Percentiles rank a stretch among this genome's conserved stretches.
phyloP scores from a whole-genome alignment of 768 basidiomycete genomes.

The Coprinellus aureogranulatus region DNA sequence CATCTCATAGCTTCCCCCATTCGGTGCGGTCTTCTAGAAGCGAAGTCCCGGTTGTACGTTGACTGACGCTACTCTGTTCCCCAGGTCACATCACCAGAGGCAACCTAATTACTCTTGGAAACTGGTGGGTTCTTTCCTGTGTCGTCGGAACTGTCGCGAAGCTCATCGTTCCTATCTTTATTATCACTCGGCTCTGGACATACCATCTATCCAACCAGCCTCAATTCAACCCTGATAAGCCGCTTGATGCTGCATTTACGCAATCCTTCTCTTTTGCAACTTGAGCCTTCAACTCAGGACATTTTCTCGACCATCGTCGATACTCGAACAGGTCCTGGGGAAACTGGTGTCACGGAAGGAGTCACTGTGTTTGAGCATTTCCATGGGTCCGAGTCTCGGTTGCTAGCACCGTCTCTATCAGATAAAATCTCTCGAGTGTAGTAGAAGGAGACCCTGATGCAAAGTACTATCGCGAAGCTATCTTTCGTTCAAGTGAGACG shows the following conservation, averaged over 20 bases:
- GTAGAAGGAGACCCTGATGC: no score
- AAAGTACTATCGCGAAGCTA: no score
- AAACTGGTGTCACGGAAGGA: no score
- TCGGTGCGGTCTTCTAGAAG: slow-evolving; percentile 1
- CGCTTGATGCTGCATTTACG: slow-evolving; percentile 33
- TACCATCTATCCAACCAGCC: neutral
- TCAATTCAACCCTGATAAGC: slow-evolving; percentile 22
- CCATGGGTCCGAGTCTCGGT: neutral
- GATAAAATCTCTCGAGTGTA: no score
- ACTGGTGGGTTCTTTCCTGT: slow-evolving; percentile 17
- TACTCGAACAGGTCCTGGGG: neutral
- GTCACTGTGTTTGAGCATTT: no score
- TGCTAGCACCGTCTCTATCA: neutral
- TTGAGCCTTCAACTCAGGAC: neutral
- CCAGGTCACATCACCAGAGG: slow-evolving; percentile 11
- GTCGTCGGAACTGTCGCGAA: neutral
- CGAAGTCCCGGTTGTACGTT: slow-evolving; percentile 6
- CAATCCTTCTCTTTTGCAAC: slow-evolving; percentile 16
- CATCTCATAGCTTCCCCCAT: neutral
- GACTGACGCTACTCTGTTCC: slow-evolving; percentile 12
- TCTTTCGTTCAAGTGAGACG: no score
- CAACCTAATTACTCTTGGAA: slow-evolving; percentile 5
- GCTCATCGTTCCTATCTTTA: neutral
- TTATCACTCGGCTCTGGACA: neutral
- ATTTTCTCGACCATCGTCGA: neutral